Percentiles rank a stretch among this genome's conserved stretches.
Conservation (phyloP, 306 rosid species). For the Myrica gale region DNA sequence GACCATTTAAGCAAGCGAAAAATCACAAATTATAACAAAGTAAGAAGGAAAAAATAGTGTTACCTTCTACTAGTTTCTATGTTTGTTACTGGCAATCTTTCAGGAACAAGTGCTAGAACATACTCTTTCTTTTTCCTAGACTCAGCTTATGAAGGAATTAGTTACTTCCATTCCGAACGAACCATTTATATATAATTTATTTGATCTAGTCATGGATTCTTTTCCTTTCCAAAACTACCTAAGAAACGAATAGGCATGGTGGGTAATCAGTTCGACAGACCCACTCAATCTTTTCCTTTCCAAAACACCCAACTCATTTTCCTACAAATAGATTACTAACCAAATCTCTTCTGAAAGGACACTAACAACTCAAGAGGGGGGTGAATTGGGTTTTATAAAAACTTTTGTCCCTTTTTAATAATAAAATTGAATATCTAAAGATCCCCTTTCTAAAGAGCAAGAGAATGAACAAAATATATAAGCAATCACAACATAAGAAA, state of each 20-base stretch:
- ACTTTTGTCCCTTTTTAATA: too few species aligned
- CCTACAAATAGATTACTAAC: too few species aligned
- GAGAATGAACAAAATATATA: too few species aligned
- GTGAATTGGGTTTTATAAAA: too few species aligned
- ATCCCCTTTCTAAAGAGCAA: too few species aligned
- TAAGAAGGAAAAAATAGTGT: background rate
- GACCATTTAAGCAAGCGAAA: too few species aligned
- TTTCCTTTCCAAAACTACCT: background rate
- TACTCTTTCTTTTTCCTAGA: background rate
- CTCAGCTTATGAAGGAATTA: background rate
- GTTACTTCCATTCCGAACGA: background rate
- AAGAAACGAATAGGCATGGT: background rate
- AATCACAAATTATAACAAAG: background rate
- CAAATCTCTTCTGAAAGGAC: too few species aligned
- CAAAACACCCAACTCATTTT: too few species aligned
- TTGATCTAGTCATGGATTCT: background rate
- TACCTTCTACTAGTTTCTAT: conserved; percentile 58
- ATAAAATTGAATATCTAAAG: too few species aligned
- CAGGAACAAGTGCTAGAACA: conserved; percentile 48
- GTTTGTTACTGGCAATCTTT: conserved; percentile 40
- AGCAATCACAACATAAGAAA: too few species aligned
- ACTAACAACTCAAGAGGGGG: too few species aligned
- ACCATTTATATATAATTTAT: background rate
- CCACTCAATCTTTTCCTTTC: too few species aligned
- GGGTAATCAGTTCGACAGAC: background rate